These are phyloP conservation scores for Escallonia rubra DNA, from an alignment of 129 eudicot genomes.

Conservation along the genomic window DNA sequence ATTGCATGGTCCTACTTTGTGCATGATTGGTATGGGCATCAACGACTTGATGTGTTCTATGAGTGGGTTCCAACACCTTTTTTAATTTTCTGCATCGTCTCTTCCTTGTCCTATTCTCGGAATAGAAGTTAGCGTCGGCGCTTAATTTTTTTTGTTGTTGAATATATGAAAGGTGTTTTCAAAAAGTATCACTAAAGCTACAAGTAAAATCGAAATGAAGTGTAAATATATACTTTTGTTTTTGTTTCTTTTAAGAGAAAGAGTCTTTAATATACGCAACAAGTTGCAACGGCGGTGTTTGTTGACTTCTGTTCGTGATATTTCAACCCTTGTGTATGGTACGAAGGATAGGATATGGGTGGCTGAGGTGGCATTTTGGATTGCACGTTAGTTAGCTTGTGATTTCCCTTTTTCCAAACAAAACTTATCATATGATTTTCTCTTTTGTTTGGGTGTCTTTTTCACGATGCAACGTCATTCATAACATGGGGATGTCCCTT, in stretches of 20 bases:
- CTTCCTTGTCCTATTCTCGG: no score
- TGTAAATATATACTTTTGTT: no score
- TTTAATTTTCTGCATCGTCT: no score
- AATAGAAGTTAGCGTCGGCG: no score
- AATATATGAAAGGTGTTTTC: background rate
- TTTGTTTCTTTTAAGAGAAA: no score
- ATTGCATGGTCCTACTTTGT: background rate
- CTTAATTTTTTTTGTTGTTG: no score
- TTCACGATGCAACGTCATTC: background rate
- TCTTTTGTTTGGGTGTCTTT: background rate
- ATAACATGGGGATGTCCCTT: slow-evolving; percentile 15
- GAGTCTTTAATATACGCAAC: no score
- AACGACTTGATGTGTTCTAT: background rate
- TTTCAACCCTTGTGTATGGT: background rate
- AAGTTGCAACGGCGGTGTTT: no score
- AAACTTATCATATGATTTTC: background rate
- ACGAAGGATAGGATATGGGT: background rate
- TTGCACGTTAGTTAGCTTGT: background rate
- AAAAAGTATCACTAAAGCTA: no score
- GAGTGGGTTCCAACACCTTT: no score
- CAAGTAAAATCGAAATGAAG: no score
- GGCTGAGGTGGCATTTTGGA: background rate
- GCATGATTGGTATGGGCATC: background rate
- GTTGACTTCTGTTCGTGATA: no score
- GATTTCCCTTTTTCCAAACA: background rate